phyloP scores from a whole-genome alignment of 352 stramenopile species.

The Phytophthora sojae region DNA sequence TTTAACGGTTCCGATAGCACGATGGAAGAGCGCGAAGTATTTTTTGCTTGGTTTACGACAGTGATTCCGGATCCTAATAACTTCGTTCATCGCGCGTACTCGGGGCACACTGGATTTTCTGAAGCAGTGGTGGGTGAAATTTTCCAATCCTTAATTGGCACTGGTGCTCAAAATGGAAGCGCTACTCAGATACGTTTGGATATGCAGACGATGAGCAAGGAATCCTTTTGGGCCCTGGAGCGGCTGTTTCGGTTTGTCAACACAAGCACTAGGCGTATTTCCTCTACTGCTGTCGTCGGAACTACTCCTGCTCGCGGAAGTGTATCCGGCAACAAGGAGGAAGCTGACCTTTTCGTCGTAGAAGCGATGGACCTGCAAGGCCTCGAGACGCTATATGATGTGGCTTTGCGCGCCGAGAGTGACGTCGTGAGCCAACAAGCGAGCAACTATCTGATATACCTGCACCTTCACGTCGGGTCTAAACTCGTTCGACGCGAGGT shows the following conservation, averaged over 20 bases:
- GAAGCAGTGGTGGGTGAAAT: constrained; percentile 58
- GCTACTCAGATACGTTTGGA: constrained; percentile 50
- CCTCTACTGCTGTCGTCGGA: constrained; percentile 37
- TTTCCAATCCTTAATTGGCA: constrained; percentile 52
- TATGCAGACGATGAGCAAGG: constrained; percentile 55
- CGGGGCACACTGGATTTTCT: constrained; percentile 66
- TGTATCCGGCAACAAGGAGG: constrained; percentile 20
- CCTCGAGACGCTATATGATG: constrained; percentile 65
- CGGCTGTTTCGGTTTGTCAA: constrained; percentile 74
- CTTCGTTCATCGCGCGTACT: constrained; percentile 74
- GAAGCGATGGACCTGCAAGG: constrained; percentile 71
- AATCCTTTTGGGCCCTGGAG: constrained; percentile 68
- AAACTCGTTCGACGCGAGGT: constrained; percentile 77
- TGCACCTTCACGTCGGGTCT: constrained; percentile 72
- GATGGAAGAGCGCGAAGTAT: constrained; percentile 54
- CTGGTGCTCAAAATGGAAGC: constrained; percentile 10
- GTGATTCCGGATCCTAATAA: constrained; percentile 77
- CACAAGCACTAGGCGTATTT: constrained; percentile 52
- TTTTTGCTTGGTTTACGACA: constrained; percentile 79
- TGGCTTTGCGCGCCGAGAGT: constrained; percentile 49
- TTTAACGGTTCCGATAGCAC: constrained; percentile 51
- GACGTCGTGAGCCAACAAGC: constrained; percentile 60
- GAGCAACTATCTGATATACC: constrained; percentile 75
- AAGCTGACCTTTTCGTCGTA: constrained; percentile 51
- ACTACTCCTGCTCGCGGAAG: constrained; percentile 21